phyloP scores from a whole-genome alignment of 495 filamentous ascomycete genomes.

The Tuber magnatum region DNA sequence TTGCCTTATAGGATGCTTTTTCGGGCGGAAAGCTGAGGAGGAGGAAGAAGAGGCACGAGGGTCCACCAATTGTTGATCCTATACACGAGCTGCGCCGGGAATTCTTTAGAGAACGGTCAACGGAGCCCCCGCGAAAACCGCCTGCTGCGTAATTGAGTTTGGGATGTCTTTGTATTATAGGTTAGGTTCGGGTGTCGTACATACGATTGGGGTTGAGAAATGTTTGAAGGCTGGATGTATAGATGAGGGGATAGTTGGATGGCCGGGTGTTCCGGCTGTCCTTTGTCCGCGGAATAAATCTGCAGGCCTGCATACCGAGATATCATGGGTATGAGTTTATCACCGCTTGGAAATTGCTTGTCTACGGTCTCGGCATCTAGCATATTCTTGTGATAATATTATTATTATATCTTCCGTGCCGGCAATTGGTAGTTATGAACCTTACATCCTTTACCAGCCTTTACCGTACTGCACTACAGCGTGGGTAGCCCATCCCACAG shows the following conservation, averaged over 20 bases:
- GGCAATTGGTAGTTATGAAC: not conserved
- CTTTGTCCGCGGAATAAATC: not conserved
- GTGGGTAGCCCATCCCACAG: too few relatives aligned
- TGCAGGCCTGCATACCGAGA: not conserved
- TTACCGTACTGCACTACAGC: too few relatives aligned
- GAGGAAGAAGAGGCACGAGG: slow-evolving; percentile 7
- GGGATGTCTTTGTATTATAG: not conserved
- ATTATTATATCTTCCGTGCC: too few relatives aligned
- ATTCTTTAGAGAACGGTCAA: not conserved
- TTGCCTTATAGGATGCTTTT: not conserved
- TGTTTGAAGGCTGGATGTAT: not conserved
- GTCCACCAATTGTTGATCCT: not conserved
- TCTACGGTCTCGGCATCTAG: not conserved
- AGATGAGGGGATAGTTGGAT: not conserved
- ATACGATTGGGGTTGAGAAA: not conserved
- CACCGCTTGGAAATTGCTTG: not conserved
- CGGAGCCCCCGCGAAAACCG: not conserved
- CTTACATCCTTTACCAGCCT: not conserved
- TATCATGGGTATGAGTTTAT: not conserved
- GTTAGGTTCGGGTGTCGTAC: not conserved
- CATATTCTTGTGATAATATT: not conserved
- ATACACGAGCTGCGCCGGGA: not conserved
- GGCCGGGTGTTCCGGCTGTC: not conserved
- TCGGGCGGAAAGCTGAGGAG: not conserved
- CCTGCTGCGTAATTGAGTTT: not conserved